phyloP scores from a whole-genome alignment of 495 filamentous ascomycete species.

The Neurospora sp. region DNA sequence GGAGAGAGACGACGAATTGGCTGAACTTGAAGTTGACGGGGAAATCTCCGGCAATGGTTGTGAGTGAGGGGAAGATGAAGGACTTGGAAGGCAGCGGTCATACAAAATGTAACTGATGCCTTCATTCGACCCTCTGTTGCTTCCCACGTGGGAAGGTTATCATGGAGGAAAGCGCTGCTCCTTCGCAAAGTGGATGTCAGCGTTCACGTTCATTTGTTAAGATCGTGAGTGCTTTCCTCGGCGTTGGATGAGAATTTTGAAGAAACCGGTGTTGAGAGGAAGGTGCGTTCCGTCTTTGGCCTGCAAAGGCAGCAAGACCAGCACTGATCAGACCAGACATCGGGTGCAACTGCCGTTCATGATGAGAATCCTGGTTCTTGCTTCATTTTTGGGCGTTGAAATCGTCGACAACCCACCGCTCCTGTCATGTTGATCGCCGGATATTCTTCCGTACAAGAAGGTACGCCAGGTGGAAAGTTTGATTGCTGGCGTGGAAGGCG shows the following conservation, averaged over 20 bases:
- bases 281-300: neutral
- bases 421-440: neutral
- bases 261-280: neutral
- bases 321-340: neutral
- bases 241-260: neutral
- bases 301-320: neutral
- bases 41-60: neutral
- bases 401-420: neutral
- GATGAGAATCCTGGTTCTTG: neutral
- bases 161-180: neutral
- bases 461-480: neutral
- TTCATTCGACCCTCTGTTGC: neutral
- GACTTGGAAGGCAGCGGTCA: neutral
- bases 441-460: neutral
- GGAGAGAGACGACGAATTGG: neutral
- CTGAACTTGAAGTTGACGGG: neutral
- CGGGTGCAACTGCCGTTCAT: neutral
- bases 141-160: neutral
- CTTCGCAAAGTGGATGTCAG: neutral
- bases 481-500: neutral
- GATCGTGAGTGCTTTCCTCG: neutral
- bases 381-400: neutral
- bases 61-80: neutral
- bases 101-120: neutral
- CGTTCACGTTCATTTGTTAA: neutral